phyloP scores from a whole-genome alignment of 352 stramenopile species.

The Globisporangium acanthophoron region DNA sequence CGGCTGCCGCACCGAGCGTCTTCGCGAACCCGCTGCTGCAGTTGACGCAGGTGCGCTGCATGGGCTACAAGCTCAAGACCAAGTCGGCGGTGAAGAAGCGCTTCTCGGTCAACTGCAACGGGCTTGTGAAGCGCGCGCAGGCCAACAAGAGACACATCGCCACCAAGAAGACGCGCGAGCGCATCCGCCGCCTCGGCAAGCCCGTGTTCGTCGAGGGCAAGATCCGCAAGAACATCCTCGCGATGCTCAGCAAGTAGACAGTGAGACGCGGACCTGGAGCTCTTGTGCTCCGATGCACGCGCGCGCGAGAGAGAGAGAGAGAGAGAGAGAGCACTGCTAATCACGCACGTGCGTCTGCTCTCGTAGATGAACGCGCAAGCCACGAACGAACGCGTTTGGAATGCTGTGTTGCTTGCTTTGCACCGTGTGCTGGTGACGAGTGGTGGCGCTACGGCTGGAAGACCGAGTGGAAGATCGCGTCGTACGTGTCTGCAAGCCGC shows the following conservation, averaged over 20 bases:
- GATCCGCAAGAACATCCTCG: constrained; percentile 81
- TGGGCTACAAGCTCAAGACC: constrained; percentile 81
- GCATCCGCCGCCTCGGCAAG: constrained; percentile 70
- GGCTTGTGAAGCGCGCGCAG: constrained; percentile 70
- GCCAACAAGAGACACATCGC: constrained; percentile 83
- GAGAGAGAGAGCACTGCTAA: too few relatives aligned
- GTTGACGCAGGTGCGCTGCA: constrained; percentile 51
- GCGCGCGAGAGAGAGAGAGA: too few relatives aligned
- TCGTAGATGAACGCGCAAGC: too few relatives aligned
- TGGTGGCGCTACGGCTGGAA: constrained; percentile 2
- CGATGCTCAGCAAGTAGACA: constrained; percentile 48
- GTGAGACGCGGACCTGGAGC: background rate
- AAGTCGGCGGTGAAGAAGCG: constrained; percentile 83
- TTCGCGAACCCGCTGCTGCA: constrained; percentile 10
- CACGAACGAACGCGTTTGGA: too few relatives aligned
- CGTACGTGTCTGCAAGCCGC: constrained; percentile 3
- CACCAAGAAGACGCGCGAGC: constrained; percentile 80
- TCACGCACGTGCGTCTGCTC: too few relatives aligned
- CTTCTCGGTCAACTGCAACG: constrained; percentile 80
- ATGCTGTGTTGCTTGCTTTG: too few relatives aligned
- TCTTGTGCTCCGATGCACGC: too few relatives aligned
- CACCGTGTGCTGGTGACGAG: too few relatives aligned
- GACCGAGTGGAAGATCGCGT: constrained; percentile 9
- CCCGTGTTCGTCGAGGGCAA: constrained; percentile 61
- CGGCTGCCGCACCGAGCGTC: background rate